These are phyloP conservation scores for Barbarea vulgaris DNA, from an alignment of 345 rosid species.

Conservation along the genomic window DNA sequence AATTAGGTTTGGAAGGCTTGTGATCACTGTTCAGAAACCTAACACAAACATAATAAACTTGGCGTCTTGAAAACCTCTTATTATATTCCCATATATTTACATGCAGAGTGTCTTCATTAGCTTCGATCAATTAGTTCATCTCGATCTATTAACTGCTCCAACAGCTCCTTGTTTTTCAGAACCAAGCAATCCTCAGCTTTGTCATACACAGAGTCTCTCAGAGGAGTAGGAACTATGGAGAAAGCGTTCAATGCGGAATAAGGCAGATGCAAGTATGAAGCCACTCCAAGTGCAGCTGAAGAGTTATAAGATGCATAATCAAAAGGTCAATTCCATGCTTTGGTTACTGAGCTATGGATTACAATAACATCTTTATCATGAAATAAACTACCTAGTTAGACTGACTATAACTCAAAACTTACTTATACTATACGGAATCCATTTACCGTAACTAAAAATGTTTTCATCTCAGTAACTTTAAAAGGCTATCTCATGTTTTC, in stretches of 20 bases:
- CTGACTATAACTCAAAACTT: background rate
- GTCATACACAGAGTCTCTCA: constrained; percentile 79
- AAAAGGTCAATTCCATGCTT: constrained; percentile 1
- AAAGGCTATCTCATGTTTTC: background rate
- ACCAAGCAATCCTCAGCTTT: no score
- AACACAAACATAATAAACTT: background rate
- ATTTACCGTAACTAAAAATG: background rate
- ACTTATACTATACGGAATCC: background rate
- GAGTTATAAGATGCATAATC: background rate
- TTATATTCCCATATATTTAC: no score
- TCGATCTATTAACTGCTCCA: constrained; percentile 78
- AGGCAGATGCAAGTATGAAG: constrained; percentile 75
- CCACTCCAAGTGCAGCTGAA: constrained; percentile 83
- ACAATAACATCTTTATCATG: background rate
- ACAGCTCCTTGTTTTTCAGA: constrained; percentile 63
- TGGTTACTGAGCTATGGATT: background rate
- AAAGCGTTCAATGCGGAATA: constrained; percentile 68
- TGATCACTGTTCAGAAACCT: constrained; percentile 4
- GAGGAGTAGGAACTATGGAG: constrained; percentile 62
- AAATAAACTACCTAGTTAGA: background rate
- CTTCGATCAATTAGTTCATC: constrained; percentile 59
- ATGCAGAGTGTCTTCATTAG: constrained; percentile 6
- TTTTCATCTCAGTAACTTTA: background rate
- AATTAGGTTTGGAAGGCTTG: constrained; percentile 9
- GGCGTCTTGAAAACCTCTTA: background rate